Evolutionary conservation across 441 rosid genomes (phyloP).

Genomic region (Adansonia grandidieri): DNA sequence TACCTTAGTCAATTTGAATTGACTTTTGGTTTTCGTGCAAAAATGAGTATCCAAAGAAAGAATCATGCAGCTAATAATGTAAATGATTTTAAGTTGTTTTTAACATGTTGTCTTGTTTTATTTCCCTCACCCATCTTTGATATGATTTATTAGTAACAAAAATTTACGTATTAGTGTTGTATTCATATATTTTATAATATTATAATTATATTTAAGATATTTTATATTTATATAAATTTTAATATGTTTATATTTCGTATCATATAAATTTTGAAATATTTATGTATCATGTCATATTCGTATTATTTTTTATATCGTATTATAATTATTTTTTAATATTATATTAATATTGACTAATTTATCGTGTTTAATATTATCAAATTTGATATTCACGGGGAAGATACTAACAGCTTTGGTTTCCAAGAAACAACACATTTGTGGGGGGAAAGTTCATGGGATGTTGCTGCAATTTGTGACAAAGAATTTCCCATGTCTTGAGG

Average conservation of each 20-base stretch:
- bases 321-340: too few relatives aligned
- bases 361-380: too few relatives aligned
- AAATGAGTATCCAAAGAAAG: constrained; percentile 8
- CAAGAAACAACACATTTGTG: constrained; percentile 16
- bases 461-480: neutral
- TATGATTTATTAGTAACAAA: too few relatives aligned
- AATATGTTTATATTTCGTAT: too few relatives aligned
- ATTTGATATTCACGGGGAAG: neutral
- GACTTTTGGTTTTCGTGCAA: neutral
- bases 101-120: neutral
- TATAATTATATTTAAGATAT: too few relatives aligned
- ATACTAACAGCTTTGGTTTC: constrained; percentile 1
- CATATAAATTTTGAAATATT: too few relatives aligned
- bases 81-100: neutral
- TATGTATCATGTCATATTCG: too few relatives aligned
- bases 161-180: too few relatives aligned
- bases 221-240: too few relatives aligned
- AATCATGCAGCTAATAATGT: neutral
- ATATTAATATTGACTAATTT: too few relatives aligned
- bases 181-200: too few relatives aligned
- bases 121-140: neutral
- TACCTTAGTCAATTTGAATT: neutral
- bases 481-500: neutral
- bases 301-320: too few relatives aligned
- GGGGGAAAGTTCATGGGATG: neutral